Base-by-base conservation (phyloP, 2,329 filamentous ascomycete genomes). In the Tolypocladium endophyticum region DNA sequence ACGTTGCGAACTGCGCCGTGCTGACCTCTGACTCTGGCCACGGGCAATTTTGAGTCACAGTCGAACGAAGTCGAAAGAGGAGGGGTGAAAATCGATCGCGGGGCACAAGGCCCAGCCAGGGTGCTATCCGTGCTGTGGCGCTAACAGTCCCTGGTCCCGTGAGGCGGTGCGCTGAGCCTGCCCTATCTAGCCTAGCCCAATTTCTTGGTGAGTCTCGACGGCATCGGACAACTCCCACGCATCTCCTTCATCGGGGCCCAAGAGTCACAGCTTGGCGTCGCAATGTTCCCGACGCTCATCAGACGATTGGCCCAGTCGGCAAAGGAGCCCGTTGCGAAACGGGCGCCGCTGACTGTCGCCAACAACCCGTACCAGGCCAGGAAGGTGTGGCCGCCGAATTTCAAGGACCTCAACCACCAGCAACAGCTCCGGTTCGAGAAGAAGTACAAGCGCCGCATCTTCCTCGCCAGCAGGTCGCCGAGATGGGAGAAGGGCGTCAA, bases 371-470 rank as follows among this genome's bases (percentile, higher is more conserved):
- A 84, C 75, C 82, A 78, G 67, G 82, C 85, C 56, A 87, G 89
- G 73, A 89, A 87, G 70, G 77, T 84, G 64, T 93, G 89, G 89
- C 89, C 89, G 60, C 89, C 89, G 16, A 86, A 92, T 72, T 89
- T 93, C 73, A 76, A 79, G 63, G 82, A 84, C 69, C 81, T 93
- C 61, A 84, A 84, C 43, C 76, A 79, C 55, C 88, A 88, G 72
- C 85, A 92, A 69, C 87, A 92, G 73, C 88, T 92, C 70, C 81
- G 85, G 52, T 87, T 91, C 66, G 89, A 93, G 77, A 86, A 88
- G 71, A 87, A 88, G 69, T 92, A 88, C 74, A 88, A 90, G 74
- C 81, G 89, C 58, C 81, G 89, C 58, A 73, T 88, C 33, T 79
- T 80, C 60, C 73, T 89, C 65, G 83, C 84, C 66, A 82, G 81